Percentiles rank a stretch among this genome's conserved stretches.
phyloP scores from a whole-genome alignment of 2,329 filamentous ascomycete species.

The Diaporthe sp. region DNA sequence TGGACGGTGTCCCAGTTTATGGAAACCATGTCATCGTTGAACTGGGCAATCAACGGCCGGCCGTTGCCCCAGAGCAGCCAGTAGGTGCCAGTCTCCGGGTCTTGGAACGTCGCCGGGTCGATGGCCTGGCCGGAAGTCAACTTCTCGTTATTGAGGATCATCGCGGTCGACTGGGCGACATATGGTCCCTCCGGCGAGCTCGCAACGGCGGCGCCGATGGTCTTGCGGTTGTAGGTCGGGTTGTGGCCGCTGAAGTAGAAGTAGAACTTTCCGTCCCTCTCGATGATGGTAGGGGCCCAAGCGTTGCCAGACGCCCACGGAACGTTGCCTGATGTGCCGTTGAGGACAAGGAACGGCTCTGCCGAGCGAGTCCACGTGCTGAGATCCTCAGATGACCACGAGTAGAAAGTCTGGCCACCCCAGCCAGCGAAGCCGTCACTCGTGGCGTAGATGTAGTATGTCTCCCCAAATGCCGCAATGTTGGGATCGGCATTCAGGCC shows the following conservation, averaged over 20 bases:
- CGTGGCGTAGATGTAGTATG: slow-evolving; percentile 59
- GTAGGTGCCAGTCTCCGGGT: slow-evolving; percentile 65
- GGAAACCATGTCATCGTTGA: slow-evolving; percentile 57
- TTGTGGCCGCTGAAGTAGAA: slow-evolving; percentile 68
- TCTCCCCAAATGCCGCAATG: slow-evolving; percentile 53
- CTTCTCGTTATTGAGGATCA: slow-evolving; percentile 63
- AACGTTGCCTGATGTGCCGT: slow-evolving; percentile 61
- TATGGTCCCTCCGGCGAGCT: slow-evolving; percentile 70
- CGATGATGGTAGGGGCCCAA: slow-evolving; percentile 73
- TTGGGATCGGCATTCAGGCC: slow-evolving; percentile 59
- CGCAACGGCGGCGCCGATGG: slow-evolving; percentile 70
- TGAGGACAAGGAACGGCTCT: slow-evolving; percentile 55
- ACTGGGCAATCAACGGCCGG: slow-evolving; percentile 51
- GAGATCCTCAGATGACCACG: slow-evolving; percentile 57
- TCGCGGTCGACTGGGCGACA: slow-evolving; percentile 60
- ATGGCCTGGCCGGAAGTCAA: slow-evolving; percentile 58
- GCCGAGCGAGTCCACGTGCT: slow-evolving; percentile 49
- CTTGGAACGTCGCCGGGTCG: slow-evolving; percentile 70
- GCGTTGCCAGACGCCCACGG: slow-evolving; percentile 75
- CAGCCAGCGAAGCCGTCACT: slow-evolving; percentile 57
- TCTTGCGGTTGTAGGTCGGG: slow-evolving; percentile 65
- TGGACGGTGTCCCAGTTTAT: slow-evolving; percentile 50
- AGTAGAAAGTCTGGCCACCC: slow-evolving; percentile 56
- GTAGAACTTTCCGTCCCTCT: slow-evolving; percentile 70
- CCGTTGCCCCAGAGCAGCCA: slow-evolving; percentile 73